Percentiles rank a stretch among this genome's conserved stretches.
Conservation (phyloP, 2,329 filamentous ascomycete genomes). For the Orbilia oligospora region DNA sequence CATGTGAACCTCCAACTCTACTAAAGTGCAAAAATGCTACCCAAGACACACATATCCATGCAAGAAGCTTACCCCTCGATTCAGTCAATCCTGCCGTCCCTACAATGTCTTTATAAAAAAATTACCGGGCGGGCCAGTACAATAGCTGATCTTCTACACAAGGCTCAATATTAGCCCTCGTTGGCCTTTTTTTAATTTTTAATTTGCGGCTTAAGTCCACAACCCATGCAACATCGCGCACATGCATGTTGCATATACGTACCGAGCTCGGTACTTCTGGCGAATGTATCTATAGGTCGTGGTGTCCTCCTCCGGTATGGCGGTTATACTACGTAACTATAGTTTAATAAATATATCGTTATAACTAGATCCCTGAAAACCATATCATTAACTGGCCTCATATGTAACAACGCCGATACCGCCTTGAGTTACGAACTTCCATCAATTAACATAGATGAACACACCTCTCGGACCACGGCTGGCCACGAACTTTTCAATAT, state of each 20-base stretch:
- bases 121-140: background rate
- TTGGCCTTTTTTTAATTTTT: background rate
- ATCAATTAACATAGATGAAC: background rate
- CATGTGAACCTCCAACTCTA: slow-evolving; percentile 9
- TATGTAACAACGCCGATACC: background rate
- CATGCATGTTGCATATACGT: slow-evolving; percentile 13
- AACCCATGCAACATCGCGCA: background rate
- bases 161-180: background rate
- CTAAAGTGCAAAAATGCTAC: slow-evolving; percentile 30
- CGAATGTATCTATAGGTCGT: slow-evolving; percentile 45
- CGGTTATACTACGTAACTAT: background rate
- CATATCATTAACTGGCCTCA: background rate
- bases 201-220: slow-evolving; percentile 8
- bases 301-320: slow-evolving; percentile 36
- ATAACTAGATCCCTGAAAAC: background rate
- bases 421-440: background rate
- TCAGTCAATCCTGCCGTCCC: slow-evolving; percentile 3
- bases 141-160: background rate
- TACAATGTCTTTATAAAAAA: background rate
- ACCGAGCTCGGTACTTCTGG: slow-evolving; percentile 47
- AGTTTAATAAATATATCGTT: background rate
- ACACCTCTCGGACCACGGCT: background rate
- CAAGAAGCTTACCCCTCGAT: slow-evolving; percentile 36
- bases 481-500: background rate
- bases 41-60: slow-evolving; percentile 26